phyloP scores from a whole-genome alignment of 805 yeast species.

The Candida vartiovaarae region DNA sequence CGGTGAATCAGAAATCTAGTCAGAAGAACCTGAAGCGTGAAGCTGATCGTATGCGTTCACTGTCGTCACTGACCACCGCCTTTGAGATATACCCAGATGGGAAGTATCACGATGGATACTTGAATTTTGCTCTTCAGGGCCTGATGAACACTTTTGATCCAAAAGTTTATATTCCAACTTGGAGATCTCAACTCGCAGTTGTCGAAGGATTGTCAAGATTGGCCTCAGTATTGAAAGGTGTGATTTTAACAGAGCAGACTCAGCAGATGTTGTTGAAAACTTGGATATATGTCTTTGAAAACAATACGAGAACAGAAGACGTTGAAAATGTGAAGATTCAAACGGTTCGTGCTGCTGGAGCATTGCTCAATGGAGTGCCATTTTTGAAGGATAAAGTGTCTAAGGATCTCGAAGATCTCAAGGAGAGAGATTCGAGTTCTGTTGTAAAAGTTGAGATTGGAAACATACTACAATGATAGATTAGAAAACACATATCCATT shows the following conservation, averaged over 20 bases:
- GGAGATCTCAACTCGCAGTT: conserved; percentile 51
- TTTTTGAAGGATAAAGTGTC: conserved; percentile 14
- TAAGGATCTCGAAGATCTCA: conserved; percentile 21
- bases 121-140: conserved; percentile 26
- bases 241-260: conserved; percentile 6
- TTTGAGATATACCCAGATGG: conserved; percentile 22
- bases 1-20: conserved; percentile 31
- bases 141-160: conserved; percentile 23
- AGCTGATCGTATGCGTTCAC: conserved; percentile 34
- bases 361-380: conserved; percentile 15
- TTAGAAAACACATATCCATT: not conserved
- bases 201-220: conserved; percentile 33
- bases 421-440: conserved; percentile 36
- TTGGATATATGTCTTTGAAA: conserved; percentile 22
- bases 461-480: conserved; percentile 1
- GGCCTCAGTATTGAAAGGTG: conserved; percentile 8
- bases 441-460: conserved; percentile 34
- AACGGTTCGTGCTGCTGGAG: conserved; percentile 31
- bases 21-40: conserved; percentile 40
- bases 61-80: conserved; percentile 31
- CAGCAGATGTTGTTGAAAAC: conserved; percentile 5
- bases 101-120: conserved; percentile 13
- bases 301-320: conserved; percentile 32
- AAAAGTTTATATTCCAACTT: conserved; percentile 34
- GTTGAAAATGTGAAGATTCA: conserved; percentile 58